Percentiles rank a stretch among this genome's conserved stretches.
Evolutionary conservation across 345 rosid genomes (phyloP).

Genomic region (Brassica juncea): DNA sequence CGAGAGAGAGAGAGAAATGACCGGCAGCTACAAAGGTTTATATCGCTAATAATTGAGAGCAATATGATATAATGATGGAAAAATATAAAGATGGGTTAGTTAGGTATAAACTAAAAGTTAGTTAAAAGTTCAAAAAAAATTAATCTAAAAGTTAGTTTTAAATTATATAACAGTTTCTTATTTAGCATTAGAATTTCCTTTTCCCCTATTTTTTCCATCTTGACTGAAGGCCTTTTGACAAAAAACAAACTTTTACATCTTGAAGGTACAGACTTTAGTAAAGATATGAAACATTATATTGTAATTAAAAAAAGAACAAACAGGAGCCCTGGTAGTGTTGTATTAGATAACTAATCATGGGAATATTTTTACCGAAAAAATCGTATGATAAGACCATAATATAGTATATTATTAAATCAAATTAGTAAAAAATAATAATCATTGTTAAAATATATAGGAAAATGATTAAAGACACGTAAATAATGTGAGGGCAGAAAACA

Average conservation of each 20-base stretch:
- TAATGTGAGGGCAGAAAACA: background rate
- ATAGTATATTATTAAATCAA: background rate
- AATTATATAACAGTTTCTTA: background rate
- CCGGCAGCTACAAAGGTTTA: background rate
- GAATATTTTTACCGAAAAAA: background rate
- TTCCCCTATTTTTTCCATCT: background rate
- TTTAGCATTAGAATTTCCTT: background rate
- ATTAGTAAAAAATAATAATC: background rate
- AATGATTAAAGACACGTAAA: background rate
- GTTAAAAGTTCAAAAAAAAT: background rate
- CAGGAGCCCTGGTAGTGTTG: background rate
- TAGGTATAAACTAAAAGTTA: conserved; percentile 2
- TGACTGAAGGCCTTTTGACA: background rate
- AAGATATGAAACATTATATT: background rate
- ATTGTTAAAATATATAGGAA: background rate
- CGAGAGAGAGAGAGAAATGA: conserved; percentile 2
- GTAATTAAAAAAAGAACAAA: background rate
- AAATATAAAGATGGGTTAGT: conserved; percentile 12
- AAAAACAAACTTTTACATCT: background rate
- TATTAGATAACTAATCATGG: background rate
- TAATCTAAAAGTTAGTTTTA: background rate
- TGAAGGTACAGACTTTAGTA: background rate
- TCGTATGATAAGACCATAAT: background rate
- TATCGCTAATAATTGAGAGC: conserved; percentile 29
- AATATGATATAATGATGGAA: background rate